These are phyloP conservation scores for Anethum foeniculum DNA, from an alignment of 140 eudicot genomes.

Conservation along the genomic window DNA sequence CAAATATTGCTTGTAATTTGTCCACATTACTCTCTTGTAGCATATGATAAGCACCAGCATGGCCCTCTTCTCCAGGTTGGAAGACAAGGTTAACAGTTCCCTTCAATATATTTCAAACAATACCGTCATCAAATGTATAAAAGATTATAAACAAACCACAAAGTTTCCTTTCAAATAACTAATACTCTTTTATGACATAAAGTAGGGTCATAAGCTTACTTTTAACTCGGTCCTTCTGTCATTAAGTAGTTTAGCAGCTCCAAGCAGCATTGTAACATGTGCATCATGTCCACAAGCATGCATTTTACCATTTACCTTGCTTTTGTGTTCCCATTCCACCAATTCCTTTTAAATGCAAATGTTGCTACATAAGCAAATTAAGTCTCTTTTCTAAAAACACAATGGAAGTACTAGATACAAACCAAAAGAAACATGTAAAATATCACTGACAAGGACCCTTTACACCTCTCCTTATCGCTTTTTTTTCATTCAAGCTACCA, in stretches of 20 bases:
- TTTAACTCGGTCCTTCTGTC: conserved; percentile 9
- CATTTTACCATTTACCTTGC: conserved; percentile 24
- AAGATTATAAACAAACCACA: not conserved
- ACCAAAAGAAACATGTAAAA: not conserved
- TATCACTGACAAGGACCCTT: not conserved
- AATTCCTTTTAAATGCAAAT: conserved; percentile 16
- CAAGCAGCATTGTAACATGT: conserved; percentile 29
- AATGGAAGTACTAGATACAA: not conserved
- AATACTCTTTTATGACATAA: not conserved
- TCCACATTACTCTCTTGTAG: conserved; percentile 26
- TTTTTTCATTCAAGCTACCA: not conserved
- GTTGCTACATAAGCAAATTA: not conserved
- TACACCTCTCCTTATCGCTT: not conserved
- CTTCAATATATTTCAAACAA: conserved; percentile 12
- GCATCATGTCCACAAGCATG: conserved; percentile 39
- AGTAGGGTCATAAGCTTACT: not conserved
- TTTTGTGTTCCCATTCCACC: conserved; percentile 31
- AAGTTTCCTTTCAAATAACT: not conserved
- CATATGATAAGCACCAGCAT: conserved; percentile 32
- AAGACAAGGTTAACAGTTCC: conserved; percentile 31
- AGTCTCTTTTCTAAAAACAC: too few species aligned
- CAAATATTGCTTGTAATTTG: conserved; percentile 18
- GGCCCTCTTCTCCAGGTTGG: conserved; percentile 36
- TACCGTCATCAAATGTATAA: not conserved
- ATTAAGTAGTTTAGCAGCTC: conserved; percentile 28